These are phyloP conservation scores for Leccinum variicolor DNA, from an alignment of 768 basidiomycete species.

Conservation along the genomic window DNA sequence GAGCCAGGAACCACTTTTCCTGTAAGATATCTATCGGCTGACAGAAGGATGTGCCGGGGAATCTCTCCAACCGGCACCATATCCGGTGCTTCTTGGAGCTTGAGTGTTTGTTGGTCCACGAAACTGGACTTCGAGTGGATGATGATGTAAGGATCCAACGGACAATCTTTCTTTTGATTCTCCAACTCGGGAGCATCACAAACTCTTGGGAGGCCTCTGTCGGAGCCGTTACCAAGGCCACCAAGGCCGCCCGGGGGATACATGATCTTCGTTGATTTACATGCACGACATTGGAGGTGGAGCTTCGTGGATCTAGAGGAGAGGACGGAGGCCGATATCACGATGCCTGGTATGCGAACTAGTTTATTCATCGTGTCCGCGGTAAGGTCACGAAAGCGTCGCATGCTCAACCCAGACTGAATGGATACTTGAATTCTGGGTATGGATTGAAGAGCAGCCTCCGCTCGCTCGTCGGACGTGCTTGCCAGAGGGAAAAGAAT, in stretches of 20 bases:
- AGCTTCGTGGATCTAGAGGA: constrained; percentile 92
- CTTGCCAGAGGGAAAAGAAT: constrained; percentile 80
- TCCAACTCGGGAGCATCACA: constrained; percentile 81
- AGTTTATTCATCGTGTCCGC: constrained; percentile 95
- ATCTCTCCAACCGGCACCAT: constrained; percentile 99
- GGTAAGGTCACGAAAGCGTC: constrained; percentile 90
- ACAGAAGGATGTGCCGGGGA: constrained; percentile 91
- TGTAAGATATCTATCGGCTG: constrained; percentile 86
- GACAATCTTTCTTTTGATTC: constrained; percentile 92
- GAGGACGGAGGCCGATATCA: constrained; percentile 93
- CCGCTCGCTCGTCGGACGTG: constrained; percentile 41
- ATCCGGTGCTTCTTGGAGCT: constrained; percentile 97
- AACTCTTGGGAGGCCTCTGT: constrained; percentile 78
- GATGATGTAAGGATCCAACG: constrained; percentile 93
- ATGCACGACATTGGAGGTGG: constrained; percentile 89
- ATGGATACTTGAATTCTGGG: constrained; percentile 85
- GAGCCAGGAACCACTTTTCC: constrained; percentile 95
- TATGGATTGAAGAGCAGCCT: constrained; percentile 47
- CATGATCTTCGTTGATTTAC: constrained; percentile 75
- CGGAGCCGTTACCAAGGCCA: constrained; percentile 83
- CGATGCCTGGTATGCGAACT: constrained; percentile 95
- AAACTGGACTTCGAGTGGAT: constrained; percentile 92
- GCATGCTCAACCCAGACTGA: constrained; percentile 86
- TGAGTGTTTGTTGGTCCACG: constrained; percentile 93
- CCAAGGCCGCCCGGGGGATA: constrained; percentile 77